Conservation (phyloP, 106 monocot species). For the Dioscorea zingiberensis region DNA sequence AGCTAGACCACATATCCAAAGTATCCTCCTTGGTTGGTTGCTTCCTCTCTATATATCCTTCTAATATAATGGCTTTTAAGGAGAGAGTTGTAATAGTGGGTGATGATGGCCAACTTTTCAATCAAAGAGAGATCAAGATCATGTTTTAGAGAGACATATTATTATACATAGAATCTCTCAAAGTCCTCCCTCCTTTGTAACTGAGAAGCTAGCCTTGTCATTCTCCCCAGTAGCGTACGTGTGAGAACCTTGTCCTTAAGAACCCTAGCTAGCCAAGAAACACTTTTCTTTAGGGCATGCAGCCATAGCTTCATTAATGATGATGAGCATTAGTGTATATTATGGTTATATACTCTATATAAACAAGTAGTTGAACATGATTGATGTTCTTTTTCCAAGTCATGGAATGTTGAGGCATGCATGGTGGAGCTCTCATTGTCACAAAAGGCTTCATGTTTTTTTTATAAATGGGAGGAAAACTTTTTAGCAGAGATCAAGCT, state of each 20-base stretch:
- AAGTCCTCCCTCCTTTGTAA: neutral
- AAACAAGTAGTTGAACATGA: no score
- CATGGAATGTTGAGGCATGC: neutral
- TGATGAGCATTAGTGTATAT: neutral
- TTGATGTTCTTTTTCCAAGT: neutral
- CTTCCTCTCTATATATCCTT: neutral
- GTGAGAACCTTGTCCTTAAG: neutral
- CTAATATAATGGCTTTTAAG: neutral
- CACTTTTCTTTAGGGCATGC: constrained; percentile 4
- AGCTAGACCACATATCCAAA: constrained; percentile 10
- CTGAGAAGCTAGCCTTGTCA: neutral
- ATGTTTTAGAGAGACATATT: neutral
- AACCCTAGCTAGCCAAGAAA: neutral
- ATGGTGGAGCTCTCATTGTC: neutral
- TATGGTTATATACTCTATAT: neutral
- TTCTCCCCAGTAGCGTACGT: neutral
- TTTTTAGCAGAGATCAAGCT: no score
- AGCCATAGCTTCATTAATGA: neutral
- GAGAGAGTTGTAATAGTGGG: no score
- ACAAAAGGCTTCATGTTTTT: no score
- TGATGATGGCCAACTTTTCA: constrained; percentile 8
- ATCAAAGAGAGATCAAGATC: no score
- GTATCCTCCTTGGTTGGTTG: constrained; percentile 5
- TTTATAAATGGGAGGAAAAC: no score
- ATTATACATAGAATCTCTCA: neutral